Base-by-base conservation (phyloP, 2,329 filamentous ascomycete species). In the Aureobasidium sp. region DNA sequence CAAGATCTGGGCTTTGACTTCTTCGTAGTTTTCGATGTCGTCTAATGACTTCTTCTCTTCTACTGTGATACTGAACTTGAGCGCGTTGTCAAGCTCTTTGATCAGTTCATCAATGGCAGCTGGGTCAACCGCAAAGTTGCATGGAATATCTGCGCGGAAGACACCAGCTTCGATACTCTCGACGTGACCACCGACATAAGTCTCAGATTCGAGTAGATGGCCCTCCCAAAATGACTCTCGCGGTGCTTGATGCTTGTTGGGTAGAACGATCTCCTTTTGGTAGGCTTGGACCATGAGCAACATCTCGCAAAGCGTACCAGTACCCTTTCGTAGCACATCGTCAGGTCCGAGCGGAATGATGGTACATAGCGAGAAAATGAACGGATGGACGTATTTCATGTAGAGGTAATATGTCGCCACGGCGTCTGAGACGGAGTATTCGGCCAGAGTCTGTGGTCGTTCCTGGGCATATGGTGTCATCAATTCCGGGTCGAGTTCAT, bases 321-420 rank as follows among this genome's bases (percentile, higher is more conserved):
- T 99, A 72, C 94, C 94, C 74, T 99, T 99, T 67, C 94, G 85
- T 68, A 97, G 75, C 1, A 92, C 90, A 71, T 97, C 94, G 70
- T 99, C 93, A 37, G 92, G 91, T 48, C 90, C 91, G 1, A 99
- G 81, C 0, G 94, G 94, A 72, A 99, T 81, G 77, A 99, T 97
- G 1, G 92, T 99, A 76, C 94, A 99, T 0, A 99, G 80, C 1
- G 95, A 97, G 81, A 99, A 99, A 73, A 99, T 94, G 79, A 99
- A 99, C 3, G 94, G 94, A 73, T 99, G 94, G n/a, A 99, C 90
- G 74, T 99, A 99, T 87, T 99, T 99, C 95, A 99, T 99, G 81
- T 99, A 99, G 65, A 99, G 79, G 72, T 99, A 99, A 73, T 99
- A 99, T 0, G 94, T 99, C 24, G 94, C 94, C 56, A 99, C 94